A percentile compares a stretch with the other conserved stretches of the same genome.
Conservation (phyloP, 176 grass and related monocot genomes). For the Oryza meridionalis region DNA sequence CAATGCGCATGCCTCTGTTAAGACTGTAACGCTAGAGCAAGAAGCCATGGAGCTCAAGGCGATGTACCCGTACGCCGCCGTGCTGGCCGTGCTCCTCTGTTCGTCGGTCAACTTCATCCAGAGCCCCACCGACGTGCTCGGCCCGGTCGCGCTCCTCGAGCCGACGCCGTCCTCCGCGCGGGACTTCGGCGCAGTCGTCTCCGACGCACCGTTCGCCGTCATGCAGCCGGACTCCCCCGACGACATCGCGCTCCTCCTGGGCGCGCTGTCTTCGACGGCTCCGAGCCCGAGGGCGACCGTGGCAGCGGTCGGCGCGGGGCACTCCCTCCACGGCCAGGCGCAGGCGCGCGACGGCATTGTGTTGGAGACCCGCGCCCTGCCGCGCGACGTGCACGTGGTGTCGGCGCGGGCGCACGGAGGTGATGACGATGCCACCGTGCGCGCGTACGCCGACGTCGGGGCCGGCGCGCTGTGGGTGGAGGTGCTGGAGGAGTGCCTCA, state of each 20-base stretch:
- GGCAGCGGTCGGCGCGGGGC: constrained; percentile 66
- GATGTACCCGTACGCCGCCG: constrained; percentile 35
- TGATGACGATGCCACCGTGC: background rate
- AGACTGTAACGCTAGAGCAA: background rate
- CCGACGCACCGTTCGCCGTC: constrained; percentile 55
- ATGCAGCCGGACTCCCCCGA: constrained; percentile 54
- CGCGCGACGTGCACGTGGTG: constrained; percentile 38
- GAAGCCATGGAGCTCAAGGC: constrained; percentile 35
- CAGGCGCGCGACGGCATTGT: constrained; percentile 83
- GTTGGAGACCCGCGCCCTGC: constrained; percentile 70
- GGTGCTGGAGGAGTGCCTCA: constrained; percentile 79
- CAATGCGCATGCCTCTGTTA: constrained; percentile 27
- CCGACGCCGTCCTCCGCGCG: constrained; percentile 45
- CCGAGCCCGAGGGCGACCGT: constrained; percentile 40
- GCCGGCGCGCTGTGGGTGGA: constrained; percentile 82
- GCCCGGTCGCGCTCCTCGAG: constrained; percentile 45
- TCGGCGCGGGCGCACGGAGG: background rate
- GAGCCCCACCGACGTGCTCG: constrained; percentile 70
- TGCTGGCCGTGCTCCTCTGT: constrained; percentile 49
- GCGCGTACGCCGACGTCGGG: constrained; percentile 70
- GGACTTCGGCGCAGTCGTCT: constrained; percentile 72
- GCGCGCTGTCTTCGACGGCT: constrained; percentile 45
- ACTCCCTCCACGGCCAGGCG: constrained; percentile 86
- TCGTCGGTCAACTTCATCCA: constrained; percentile 67
- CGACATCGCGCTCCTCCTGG: constrained; percentile 68